Base-by-base conservation (phyloP, 768 basidiomycete species). In the Harrya chromipes region DNA sequence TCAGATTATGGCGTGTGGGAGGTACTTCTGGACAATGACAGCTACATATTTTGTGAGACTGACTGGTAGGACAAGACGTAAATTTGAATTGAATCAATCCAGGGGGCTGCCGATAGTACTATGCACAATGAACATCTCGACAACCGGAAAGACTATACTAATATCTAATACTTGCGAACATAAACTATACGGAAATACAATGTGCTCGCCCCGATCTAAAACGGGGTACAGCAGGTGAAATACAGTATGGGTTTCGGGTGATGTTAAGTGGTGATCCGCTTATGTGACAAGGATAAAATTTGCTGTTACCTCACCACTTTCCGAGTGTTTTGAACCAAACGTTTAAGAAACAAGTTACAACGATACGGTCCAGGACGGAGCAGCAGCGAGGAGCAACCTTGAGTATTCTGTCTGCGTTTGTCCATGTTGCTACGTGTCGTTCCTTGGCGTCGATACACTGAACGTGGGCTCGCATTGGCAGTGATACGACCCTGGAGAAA, bases 341-440 rank as follows among this genome's bases (percentile, higher is more conserved):
- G 59, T 81, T 75, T 55, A 81, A 63, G 57, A 80, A 68, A 47
- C 75, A 79, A 16, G 80, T 81, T 35, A 81, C 73, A 13, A 82
- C 73, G 19, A 82, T 51, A 35, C 77, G 73, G 61, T 81, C 80
- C 33, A 80, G 61, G 39, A 77, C 66, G 13, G 50, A 55, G 37
- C 71, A 72, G 20, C 58, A 75, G 12, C 71, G 70, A 26, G 68
- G 61, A 29, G 70, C 58, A 13, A 81, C 75, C n/a, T 59, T 65
- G 50, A 82, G 65, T 43, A 53, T 69, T 42, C 57, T 64, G 26
- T 69, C 60, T 19, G 68, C 65, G 46, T 72, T 71, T 27, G 64
- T 67, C 79, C 79, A 81, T 16, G 54, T 65, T 38, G 79, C 80
- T 8, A 81, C 70, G 11, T 66, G 70, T 59, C 65, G 76, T 21